A percentile compares a stretch with the other conserved stretches of the same genome.
Conservation (phyloP, 2,329 filamentous ascomycete species). For the Fusarium poae region DNA sequence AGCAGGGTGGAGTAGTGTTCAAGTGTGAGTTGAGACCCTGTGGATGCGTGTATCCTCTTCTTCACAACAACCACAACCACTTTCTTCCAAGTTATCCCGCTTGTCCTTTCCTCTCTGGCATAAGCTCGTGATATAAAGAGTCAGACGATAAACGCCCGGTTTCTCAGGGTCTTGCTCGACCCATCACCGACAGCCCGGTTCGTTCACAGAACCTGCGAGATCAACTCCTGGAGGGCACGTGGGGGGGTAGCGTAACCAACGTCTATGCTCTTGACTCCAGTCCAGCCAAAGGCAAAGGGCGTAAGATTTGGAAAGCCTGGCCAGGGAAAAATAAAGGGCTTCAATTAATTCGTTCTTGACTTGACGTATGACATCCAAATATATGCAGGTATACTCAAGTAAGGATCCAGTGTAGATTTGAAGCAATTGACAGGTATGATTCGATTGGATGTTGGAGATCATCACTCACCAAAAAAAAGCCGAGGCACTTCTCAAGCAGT, state of each 20-base stretch:
- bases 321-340: constrained; percentile 11
- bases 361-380: constrained; percentile 28
- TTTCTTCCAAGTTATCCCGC: constrained; percentile 19
- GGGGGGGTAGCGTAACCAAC: constrained; percentile 37
- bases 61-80: constrained; percentile 25
- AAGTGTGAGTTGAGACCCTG: constrained; percentile 36
- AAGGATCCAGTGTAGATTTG: constrained; percentile 31
- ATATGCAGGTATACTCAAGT: constrained; percentile 14
- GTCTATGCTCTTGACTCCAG: constrained; percentile 24
- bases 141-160: constrained; percentile 41
- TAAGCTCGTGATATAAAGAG: constrained; percentile 40
- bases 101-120: constrained; percentile 23
- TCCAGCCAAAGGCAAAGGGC: constrained; percentile 13
- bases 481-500: constrained; percentile 29
- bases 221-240: constrained; percentile 46
- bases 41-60: constrained; percentile 12
- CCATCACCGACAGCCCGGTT: constrained; percentile 41
- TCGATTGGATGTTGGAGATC: constrained; percentile 26
- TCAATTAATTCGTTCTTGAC: not conserved
- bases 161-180: constrained; percentile 36
- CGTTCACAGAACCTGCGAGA: constrained; percentile 33
- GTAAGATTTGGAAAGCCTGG: constrained; percentile 19
- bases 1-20: constrained; percentile 28
- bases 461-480: constrained; percentile 42
- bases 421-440: constrained; percentile 20